phyloP scores from a whole-genome alignment of 208 protist genomes.

The Acanthamoeba triangularis region DNA sequence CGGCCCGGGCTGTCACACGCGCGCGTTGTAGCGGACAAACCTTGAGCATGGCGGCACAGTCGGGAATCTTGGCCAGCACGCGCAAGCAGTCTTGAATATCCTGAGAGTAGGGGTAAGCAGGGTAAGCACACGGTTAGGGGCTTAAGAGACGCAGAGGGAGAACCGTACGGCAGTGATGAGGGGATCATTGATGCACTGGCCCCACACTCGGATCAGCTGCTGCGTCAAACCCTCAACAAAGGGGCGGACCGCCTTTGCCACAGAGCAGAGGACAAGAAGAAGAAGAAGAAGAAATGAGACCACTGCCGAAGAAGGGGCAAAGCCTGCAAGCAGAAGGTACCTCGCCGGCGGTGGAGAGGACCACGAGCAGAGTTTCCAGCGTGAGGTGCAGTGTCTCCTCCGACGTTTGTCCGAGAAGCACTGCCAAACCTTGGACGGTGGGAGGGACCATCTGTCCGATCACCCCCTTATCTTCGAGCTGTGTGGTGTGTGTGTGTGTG shows the following conservation, averaged over 20 bases:
- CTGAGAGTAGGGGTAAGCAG: too few relatives aligned
- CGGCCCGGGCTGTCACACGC: too few relatives aligned
- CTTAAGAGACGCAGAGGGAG: neutral
- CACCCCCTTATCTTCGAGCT: neutral
- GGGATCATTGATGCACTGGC: constrained; percentile 55
- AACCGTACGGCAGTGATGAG: constrained; percentile 28
- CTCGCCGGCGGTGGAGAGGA: neutral
- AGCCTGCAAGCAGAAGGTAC: neutral
- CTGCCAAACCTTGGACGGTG: constrained; percentile 8
- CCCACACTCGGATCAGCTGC: constrained; percentile 53
- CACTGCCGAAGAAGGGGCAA: too few relatives aligned
- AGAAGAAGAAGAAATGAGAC: too few relatives aligned
- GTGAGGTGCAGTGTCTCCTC: constrained; percentile 59
- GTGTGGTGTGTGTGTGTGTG: too few relatives aligned
- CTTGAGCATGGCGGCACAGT: constrained; percentile 1
- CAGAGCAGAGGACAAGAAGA: neutral
- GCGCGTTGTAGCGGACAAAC: neutral
- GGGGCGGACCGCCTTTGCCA: neutral
- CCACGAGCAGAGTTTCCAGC: constrained; percentile 9
- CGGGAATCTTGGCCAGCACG: neutral
- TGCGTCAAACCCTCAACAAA: neutral
- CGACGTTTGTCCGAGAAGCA: neutral
- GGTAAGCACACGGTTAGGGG: too few relatives aligned
- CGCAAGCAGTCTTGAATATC: constrained; percentile 35
- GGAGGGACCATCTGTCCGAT: constrained; percentile 37